A percentile compares a stretch with the other conserved stretches of the same genome.
These are phyloP conservation scores for Cladosporium sp. DNA, from an alignment of 2,329 filamentous ascomycete species.

Conservation along the genomic window DNA sequence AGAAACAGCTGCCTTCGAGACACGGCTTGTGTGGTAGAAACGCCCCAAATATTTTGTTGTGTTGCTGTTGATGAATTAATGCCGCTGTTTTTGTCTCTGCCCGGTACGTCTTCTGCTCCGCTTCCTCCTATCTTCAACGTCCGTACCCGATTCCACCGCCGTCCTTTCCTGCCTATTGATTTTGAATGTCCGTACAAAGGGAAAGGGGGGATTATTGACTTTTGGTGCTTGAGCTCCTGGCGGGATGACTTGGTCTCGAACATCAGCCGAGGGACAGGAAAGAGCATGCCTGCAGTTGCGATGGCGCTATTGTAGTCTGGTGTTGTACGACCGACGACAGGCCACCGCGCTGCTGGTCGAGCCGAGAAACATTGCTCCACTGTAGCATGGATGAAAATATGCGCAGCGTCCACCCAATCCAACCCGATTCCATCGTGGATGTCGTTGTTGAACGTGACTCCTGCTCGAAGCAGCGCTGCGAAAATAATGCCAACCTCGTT, in stretches of 20 bases:
- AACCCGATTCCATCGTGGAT: not conserved
- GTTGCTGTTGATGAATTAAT: slow-evolving; percentile 11
- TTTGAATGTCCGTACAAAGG: slow-evolving; percentile 9
- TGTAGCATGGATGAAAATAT: not conserved
- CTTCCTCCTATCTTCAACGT: not conserved
- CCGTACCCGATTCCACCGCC: not conserved
- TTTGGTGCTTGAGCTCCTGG: not conserved
- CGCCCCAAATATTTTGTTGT: not conserved
- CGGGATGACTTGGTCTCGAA: not conserved
- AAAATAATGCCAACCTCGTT: slow-evolving; percentile 11
- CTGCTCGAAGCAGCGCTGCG: slow-evolving; percentile 5
- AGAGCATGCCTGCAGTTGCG: not conserved
- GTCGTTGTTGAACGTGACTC: slow-evolving; percentile 1
- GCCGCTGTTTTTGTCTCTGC: not conserved
- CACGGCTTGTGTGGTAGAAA: not conserved
- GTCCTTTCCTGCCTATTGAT: slow-evolving; percentile 6
- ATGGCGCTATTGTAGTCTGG: not conserved
- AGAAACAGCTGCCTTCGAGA: not conserved
- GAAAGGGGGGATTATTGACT: not conserved
- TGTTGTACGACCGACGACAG: not conserved
- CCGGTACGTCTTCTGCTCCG: not conserved
- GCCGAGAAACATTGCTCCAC: not conserved
- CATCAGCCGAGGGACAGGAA: not conserved
- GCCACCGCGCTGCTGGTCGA: not conserved
- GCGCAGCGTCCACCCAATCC: slow-evolving; percentile 1